phyloP scores from a whole-genome alignment of 2,329 filamentous ascomycete species.

The Aspergillus fijiensis region DNA sequence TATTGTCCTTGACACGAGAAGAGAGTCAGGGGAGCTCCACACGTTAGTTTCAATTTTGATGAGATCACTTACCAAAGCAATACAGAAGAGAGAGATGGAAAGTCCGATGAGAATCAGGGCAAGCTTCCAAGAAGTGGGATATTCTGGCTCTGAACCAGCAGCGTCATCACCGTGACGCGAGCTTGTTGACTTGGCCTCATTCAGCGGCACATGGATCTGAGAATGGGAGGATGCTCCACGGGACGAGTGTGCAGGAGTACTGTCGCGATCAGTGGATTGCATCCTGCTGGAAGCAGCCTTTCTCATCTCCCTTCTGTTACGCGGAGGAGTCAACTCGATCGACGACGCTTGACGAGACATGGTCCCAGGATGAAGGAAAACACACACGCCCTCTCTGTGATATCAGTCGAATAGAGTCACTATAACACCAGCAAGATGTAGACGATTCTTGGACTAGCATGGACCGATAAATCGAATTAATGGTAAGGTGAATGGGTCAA shows the following conservation, averaged over 20 bases:
- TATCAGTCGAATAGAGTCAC: not conserved
- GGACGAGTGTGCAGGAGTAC: constrained; percentile 20
- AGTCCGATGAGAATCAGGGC: constrained; percentile 5
- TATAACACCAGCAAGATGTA: not conserved
- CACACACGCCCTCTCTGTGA: not conserved
- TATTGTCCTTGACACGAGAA: constrained; percentile 34
- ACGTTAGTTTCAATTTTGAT: not conserved
- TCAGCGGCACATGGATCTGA: constrained; percentile 8
- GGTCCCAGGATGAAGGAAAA: not conserved
- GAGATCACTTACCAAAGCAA: constrained; percentile 8
- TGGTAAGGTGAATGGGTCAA: too few relatives aligned
- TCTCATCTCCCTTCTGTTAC: not conserved
- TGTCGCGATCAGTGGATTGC: constrained; percentile 25
- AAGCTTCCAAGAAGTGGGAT: constrained; percentile 10
- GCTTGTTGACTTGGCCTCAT: constrained; percentile 14
- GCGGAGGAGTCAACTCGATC: not conserved
- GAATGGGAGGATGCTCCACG: not conserved
- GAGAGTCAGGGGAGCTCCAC: not conserved
- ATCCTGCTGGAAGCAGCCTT: not conserved
- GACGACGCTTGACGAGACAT: not conserved
- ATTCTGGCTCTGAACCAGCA: not conserved
- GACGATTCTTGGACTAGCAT: not conserved
- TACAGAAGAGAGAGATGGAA: constrained; percentile 9
- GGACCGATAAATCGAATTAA: not conserved
- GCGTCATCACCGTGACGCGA: not conserved